phyloP scores from a whole-genome alignment of 305 asterid species.

The Salvia sclarea region DNA sequence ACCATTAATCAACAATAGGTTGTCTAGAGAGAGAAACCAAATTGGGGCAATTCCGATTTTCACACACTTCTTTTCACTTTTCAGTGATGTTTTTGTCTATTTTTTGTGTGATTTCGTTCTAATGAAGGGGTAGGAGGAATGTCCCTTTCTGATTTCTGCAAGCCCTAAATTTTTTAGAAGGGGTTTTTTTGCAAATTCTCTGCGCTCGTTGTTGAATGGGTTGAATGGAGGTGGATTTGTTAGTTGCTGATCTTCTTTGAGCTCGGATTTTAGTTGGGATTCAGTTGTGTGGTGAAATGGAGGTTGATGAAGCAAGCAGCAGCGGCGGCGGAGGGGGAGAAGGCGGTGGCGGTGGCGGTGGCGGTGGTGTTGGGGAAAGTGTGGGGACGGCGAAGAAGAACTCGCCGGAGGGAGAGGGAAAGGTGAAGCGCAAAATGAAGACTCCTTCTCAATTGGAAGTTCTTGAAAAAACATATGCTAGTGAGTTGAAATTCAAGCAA shows the following conservation, averaged over 20 bases:
- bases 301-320: conserved; percentile 42
- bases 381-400: conserved; percentile 54
- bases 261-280: conserved; percentile 31
- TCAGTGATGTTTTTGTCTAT: neutral
- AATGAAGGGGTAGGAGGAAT: conserved; percentile 12
- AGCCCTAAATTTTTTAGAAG: conserved; percentile 39
- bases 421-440: conserved; percentile 80
- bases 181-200: conserved; percentile 20
- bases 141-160: conserved; percentile 28
- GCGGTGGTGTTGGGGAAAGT: conserved; percentile 40
- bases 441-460: conserved; percentile 81
- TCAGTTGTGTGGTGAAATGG: conserved; percentile 47
- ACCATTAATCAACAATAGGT: conserved; percentile 35
- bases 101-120: conserved; percentile 17
- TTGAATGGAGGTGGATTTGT: conserved; percentile 39
- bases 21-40: conserved; percentile 40
- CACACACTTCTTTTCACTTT: conserved; percentile 34
- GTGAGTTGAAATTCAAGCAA: conserved; percentile 48
- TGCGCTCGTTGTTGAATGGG: conserved; percentile 27
- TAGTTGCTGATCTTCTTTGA: conserved; percentile 37
- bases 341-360: conserved; percentile 33
- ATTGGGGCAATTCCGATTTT: conserved; percentile 29
- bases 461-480: conserved; percentile 83
- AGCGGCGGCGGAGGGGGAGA: conserved; percentile 33
- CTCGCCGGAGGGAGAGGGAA: conserved; percentile 56